Conservation (phyloP, 2,329 filamentous ascomycete genomes). For the Diaporthe ilicicola region DNA sequence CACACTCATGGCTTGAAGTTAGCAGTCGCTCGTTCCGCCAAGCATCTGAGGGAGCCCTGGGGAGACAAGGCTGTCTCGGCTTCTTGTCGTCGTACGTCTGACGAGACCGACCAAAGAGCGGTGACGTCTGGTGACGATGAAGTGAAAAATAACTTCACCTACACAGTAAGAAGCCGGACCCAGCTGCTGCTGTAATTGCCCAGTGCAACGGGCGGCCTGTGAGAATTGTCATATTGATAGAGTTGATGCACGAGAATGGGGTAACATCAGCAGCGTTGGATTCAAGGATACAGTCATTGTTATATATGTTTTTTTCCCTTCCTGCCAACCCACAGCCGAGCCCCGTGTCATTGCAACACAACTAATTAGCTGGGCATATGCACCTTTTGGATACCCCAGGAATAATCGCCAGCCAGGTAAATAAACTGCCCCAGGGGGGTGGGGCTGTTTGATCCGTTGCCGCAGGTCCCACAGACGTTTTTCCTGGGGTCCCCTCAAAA, state of each 20-base stretch:
- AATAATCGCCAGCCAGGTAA: too few species aligned
- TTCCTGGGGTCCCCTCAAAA: constrained; percentile 20
- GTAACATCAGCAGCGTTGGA: background rate
- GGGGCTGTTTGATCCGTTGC: constrained; percentile 5
- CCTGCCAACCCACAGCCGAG: background rate
- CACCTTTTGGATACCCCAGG: constrained; percentile 19
- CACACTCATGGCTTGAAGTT: constrained; percentile 22
- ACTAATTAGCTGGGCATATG: background rate
- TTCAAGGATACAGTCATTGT: constrained; percentile 3
- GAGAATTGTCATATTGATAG: constrained; percentile 38
- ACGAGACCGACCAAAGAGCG: background rate
- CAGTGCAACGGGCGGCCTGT: constrained; percentile 48
- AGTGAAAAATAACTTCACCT: background rate
- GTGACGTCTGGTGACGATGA: background rate
- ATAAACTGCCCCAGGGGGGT: background rate
- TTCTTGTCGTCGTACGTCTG: background rate
- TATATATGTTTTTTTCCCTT: background rate
- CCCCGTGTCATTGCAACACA: constrained; percentile 14
- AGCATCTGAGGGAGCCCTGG: background rate
- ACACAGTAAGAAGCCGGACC: constrained; percentile 46
- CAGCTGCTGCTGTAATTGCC: constrained; percentile 47
- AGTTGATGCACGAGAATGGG: constrained; percentile 4
- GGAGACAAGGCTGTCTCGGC: background rate
- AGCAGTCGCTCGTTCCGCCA: constrained; percentile 5
- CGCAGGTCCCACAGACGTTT: constrained; percentile 1